phyloP scores from a whole-genome alignment of 2,329 filamentous ascomycete species.

The Talaromyces marneffei region DNA sequence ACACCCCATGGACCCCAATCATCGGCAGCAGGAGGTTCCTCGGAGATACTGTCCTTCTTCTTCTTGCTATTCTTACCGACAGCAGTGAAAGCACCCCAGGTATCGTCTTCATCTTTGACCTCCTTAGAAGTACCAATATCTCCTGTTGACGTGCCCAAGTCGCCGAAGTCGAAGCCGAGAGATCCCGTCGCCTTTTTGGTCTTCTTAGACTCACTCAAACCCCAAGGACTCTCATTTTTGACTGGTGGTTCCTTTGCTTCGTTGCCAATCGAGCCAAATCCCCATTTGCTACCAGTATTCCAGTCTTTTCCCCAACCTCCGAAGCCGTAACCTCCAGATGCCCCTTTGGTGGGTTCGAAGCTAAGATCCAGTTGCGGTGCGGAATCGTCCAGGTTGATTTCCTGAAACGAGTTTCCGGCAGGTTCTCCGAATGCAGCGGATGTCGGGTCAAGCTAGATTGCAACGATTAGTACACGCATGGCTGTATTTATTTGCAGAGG shows the following conservation, averaged over 20 bases:
- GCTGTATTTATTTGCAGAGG: neutral
- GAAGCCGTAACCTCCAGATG: conserved; percentile 42
- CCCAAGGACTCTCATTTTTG: conserved; percentile 38
- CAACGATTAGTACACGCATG: neutral
- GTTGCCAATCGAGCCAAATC: conserved; percentile 35
- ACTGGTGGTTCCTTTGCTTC: conserved; percentile 25
- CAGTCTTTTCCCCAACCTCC: conserved; percentile 58
- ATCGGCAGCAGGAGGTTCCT: conserved; percentile 19
- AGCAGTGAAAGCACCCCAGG: conserved; percentile 32
- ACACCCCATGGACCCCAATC: conserved; percentile 22
- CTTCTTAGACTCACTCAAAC: conserved; percentile 29
- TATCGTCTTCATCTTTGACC: conserved; percentile 32
- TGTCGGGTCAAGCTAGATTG: conserved; percentile 25
- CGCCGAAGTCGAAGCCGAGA: conserved; percentile 40
- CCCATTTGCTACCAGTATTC: conserved; percentile 48
- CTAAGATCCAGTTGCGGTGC: conserved; percentile 54
- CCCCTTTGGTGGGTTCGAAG: conserved; percentile 45
- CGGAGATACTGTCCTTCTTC: conserved; percentile 36
- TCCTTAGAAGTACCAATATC: conserved; percentile 37
- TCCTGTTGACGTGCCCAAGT: conserved; percentile 37
- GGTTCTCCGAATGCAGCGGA: conserved; percentile 32
- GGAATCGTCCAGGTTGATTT: conserved; percentile 60
- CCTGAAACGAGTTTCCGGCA: conserved; percentile 54
- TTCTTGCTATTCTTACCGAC: conserved; percentile 43
- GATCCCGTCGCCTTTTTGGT: conserved; percentile 30